These are phyloP conservation scores for Calonectria pseudoturangicola DNA, from an alignment of 2,329 filamentous ascomycete species.

Conservation along the genomic window DNA sequence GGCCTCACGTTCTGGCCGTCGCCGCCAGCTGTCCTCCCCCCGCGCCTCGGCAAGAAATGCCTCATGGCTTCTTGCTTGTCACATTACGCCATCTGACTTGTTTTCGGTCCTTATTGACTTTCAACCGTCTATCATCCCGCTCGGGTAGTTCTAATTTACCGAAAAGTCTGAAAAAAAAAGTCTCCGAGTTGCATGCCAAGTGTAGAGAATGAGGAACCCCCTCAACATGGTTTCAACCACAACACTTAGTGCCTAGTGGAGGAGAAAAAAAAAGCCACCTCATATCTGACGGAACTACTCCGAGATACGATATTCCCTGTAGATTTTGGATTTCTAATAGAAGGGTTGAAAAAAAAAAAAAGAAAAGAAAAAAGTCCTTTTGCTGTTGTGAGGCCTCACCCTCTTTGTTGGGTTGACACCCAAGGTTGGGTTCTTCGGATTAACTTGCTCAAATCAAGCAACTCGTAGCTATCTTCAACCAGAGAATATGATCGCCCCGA, in stretches of 20 bases:
- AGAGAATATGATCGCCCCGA: not conserved
- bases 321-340: not conserved
- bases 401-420: not conserved
- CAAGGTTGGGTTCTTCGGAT: not conserved
- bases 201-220: not conserved
- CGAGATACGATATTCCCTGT: not conserved
- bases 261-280: not conserved
- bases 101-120: not conserved
- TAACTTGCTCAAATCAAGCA: not conserved
- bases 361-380: not conserved
- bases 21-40: not conserved
- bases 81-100: not conserved
- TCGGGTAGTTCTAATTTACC: not conserved
- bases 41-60: constrained; percentile 24
- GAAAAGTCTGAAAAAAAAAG: not conserved
- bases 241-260: not conserved
- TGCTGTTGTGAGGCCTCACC: not conserved
- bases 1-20: constrained; percentile 6
- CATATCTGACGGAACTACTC: too few species aligned
- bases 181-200: not conserved
- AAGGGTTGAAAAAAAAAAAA: not conserved
- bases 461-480: not conserved
- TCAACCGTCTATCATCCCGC: not conserved
- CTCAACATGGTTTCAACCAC: not conserved
- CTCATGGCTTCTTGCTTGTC: not conserved